Evolutionary conservation across 1,284 basidiomycete species (phyloP).

Genomic region (Pterula multifida): DNA sequence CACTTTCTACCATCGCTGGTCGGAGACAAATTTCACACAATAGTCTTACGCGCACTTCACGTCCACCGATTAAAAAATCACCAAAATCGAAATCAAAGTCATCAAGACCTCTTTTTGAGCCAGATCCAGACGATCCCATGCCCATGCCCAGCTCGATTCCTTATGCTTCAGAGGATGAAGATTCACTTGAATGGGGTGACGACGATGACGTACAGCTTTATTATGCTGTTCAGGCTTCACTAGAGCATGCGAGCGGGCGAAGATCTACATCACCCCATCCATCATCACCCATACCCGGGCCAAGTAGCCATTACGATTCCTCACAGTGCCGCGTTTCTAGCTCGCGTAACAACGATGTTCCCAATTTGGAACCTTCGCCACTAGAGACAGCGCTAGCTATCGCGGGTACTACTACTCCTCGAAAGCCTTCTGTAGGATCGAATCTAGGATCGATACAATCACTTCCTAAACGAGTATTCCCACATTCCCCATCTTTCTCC

Average conservation of each 20-base stretch:
- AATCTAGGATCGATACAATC: not conserved
- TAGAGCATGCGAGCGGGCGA: constrained; percentile 16
- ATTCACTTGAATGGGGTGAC: constrained; percentile 7
- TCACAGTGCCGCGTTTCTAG: constrained; percentile 12
- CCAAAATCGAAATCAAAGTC: constrained; percentile 6
- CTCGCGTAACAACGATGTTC: constrained; percentile 20
- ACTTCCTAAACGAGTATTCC: not conserved
- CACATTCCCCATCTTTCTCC: not conserved
- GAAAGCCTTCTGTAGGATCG: constrained; percentile 12
- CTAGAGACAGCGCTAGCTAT: constrained; percentile 55
- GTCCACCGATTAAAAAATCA: constrained; percentile 15
- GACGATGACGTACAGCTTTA: constrained; percentile 40
- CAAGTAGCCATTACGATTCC: constrained; percentile 9
- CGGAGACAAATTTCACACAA: constrained; percentile 34
- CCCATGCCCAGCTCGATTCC: constrained; percentile 11
- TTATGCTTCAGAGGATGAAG: constrained; percentile 15
- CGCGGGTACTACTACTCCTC: constrained; percentile 39
- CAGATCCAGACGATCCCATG: constrained; percentile 14
- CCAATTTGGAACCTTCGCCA: constrained; percentile 36
- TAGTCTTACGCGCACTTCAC: constrained; percentile 21
- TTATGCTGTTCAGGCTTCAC: constrained; percentile 48
- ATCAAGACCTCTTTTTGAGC: constrained; percentile 12
- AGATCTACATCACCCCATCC: constrained; percentile 10
- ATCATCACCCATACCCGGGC: constrained; percentile 7
- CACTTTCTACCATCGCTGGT: constrained; percentile 49